These are phyloP conservation scores for Aspergillus nidulans DNA, from an alignment of 495 filamentous ascomycete species.

Conservation along the genomic window DNA sequence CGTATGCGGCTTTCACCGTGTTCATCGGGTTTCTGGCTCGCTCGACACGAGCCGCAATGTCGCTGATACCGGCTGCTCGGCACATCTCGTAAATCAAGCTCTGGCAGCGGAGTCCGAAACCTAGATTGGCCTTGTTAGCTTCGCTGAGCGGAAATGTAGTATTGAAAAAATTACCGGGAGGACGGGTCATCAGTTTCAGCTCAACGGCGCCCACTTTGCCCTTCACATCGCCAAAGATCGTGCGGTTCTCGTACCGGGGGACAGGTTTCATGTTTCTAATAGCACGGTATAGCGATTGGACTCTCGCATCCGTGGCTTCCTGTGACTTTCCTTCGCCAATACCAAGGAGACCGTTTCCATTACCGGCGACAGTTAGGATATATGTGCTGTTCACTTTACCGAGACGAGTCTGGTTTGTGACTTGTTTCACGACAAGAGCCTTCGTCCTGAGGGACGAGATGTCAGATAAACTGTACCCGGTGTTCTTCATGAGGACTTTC, in stretches of 20 bases:
- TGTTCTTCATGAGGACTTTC: conserved; percentile 59
- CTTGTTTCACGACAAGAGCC: conserved; percentile 62
- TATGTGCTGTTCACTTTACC: conserved; percentile 79
- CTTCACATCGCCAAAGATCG: conserved; percentile 80
- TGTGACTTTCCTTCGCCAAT: conserved; percentile 84
- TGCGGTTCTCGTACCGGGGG: conserved; percentile 82
- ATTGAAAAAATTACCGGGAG: conserved; percentile 65
- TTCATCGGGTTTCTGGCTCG: conserved; percentile 92
- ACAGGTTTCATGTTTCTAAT: conserved; percentile 85
- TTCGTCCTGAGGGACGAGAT: conserved; percentile 57
- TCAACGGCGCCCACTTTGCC: conserved; percentile 82
- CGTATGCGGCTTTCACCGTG: conserved; percentile 80
- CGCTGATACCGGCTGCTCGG: conserved; percentile 73
- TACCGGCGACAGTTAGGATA: conserved; percentile 72
- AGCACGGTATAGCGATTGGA: conserved; percentile 68
- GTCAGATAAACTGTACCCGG: conserved; percentile 57
- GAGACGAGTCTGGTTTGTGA: conserved; percentile 91
- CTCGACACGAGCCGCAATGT: conserved; percentile 75
- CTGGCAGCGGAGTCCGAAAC: conserved; percentile 88
- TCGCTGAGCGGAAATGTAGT: neutral
- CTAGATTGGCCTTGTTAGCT: conserved; percentile 46
- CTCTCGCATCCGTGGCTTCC: conserved; percentile 58
- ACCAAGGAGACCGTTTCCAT: conserved; percentile 77
- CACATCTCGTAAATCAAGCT: conserved; percentile 91
- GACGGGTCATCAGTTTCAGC: conserved; percentile 71